phyloP scores from a whole-genome alignment of 2,329 filamentous ascomycete genomes.

The Ascochyta rabiei region DNA sequence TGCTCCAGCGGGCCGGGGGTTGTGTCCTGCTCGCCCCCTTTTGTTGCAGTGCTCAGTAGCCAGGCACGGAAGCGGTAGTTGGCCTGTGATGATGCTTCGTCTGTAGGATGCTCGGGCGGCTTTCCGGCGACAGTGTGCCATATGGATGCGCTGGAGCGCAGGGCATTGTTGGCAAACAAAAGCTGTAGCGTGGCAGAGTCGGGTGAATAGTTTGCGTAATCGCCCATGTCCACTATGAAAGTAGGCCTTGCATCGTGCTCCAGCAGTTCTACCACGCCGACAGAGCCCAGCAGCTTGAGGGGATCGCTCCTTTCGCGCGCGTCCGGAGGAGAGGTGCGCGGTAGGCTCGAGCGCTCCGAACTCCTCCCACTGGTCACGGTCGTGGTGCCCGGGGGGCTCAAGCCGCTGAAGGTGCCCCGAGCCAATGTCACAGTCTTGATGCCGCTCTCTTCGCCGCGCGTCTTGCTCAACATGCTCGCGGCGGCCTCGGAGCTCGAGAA shows the following conservation, averaged over 20 bases:
- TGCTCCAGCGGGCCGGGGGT: constrained; percentile 60
- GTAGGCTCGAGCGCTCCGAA: constrained; percentile 61
- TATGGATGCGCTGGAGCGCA: constrained; percentile 64
- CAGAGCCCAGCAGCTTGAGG: constrained; percentile 64
- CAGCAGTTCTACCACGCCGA: constrained; percentile 74
- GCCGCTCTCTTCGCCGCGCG: constrained; percentile 55
- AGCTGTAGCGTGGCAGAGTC: constrained; percentile 60
- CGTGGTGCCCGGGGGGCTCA: constrained; percentile 48
- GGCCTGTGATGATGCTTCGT: constrained; percentile 46
- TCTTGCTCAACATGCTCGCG: constrained; percentile 62
- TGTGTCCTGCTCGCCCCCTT: constrained; percentile 60
- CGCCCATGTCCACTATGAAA: constrained; percentile 73
- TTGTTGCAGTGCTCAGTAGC: constrained; percentile 64
- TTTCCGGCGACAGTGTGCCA: constrained; percentile 63
- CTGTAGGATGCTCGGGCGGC: constrained; percentile 23
- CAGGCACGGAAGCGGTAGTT: constrained; percentile 69
- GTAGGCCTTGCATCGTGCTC: constrained; percentile 79
- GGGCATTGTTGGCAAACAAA: constrained; percentile 70
- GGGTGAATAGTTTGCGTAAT: constrained; percentile 60
- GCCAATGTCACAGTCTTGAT: constrained; percentile 60
- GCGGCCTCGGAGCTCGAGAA: constrained; percentile 64
- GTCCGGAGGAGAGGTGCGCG: constrained; percentile 60
- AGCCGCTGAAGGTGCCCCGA: constrained; percentile 51
- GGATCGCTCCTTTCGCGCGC: constrained; percentile 55
- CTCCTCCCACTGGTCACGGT: constrained; percentile 61